phyloP scores from a whole-genome alignment of 2,329 filamentous ascomycete genomes.

The Microcera coccophila region DNA sequence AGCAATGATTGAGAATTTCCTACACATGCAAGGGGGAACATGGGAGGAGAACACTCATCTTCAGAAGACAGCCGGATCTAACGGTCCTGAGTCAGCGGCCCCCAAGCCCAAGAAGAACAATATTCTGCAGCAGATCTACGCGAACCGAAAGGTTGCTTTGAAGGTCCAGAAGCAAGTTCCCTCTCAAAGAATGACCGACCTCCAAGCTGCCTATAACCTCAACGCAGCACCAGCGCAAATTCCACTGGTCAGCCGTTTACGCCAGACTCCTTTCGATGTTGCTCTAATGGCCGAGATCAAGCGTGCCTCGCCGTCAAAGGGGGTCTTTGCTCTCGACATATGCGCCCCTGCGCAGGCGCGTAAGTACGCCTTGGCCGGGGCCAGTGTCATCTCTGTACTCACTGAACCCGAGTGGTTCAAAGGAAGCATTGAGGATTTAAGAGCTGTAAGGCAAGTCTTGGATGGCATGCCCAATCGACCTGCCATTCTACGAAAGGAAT shows the following conservation, averaged over 20 bases:
- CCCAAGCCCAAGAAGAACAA: conserved; percentile 62
- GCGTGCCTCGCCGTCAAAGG: conserved; percentile 92
- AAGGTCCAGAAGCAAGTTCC: conserved; percentile 78
- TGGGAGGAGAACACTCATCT: conserved; percentile 76
- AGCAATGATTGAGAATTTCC: conserved; percentile 87
- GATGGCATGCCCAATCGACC: conserved; percentile 88
- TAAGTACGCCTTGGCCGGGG: conserved; percentile 88
- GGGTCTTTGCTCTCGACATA: conserved; percentile 81
- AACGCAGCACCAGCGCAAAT: conserved; percentile 81
- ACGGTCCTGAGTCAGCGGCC: conserved; percentile 25
- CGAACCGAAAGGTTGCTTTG: conserved; percentile 70
- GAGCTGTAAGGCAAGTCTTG: conserved; percentile 82
- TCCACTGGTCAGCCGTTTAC: conserved; percentile 72
- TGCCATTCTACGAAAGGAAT: conserved; percentile 90
- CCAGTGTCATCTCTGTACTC: conserved; percentile 96
- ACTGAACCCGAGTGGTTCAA: conserved; percentile 99
- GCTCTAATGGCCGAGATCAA: conserved; percentile 97
- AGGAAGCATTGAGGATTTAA: conserved; percentile 89
- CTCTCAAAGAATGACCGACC: conserved; percentile 75
- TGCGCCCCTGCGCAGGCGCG: conserved; percentile 86
- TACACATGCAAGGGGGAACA: conserved; percentile 81
- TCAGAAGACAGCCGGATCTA: conserved; percentile 37
- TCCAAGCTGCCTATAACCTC: conserved; percentile 82
- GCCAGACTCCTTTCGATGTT: conserved; percentile 80
- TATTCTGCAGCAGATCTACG: conserved; percentile 89